Evolutionary conservation across 2,329 filamentous ascomycete genomes (phyloP), one percentile per base, ranked within the genome.

Genomic region (Diplodia mutila): DNA sequence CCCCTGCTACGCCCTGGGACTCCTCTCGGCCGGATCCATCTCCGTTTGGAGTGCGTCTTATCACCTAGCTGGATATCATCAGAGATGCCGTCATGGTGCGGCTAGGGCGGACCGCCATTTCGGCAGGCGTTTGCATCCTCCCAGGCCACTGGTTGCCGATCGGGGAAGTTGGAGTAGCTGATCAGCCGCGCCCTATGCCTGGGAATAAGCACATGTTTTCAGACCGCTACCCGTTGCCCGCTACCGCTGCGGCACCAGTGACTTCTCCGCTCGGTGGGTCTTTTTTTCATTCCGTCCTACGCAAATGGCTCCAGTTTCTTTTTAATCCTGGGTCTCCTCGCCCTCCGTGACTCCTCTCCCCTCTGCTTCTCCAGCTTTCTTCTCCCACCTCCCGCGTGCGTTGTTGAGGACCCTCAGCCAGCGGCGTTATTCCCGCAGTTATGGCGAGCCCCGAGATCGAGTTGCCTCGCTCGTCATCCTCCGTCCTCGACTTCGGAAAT

Each of bases 401-500:
- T 66, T 64, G 18, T 52, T 71, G 69, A 48, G 39, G 54, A 65
- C 21, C 29, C 29, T 25, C 37, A 32, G 61, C 70, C 37, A 48
- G 25, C 18, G 14, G 57, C 25, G 23, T 48, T 55, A 9, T 54
- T 37, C 55, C 57, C 48, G 57, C 52, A 65, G 71, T 68, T 55
- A 82, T 82, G 80, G 74, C 78, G 29, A 75, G 73, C 67, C 74
- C 77, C 57, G 78, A 80, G 64, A 73, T 79, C 61, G 73, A 78
- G 37, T 71, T 80, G 21, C 77, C 74, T 42, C 69, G 65, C 42
- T 69, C 70, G 46, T 69, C 69, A 59, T 69, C 69, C 11, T 68
- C 73, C 49, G 67, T 69, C 25, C 52, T 51, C 16, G 59, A 71
- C 37, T 49, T 54, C 39, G 65, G 57, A 49, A 68, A 66, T 69